Percentiles rank a stretch among this genome's conserved stretches.
Conservation (phyloP, 1,139 yeast genomes). For the Lodderomyces theae region DNA sequence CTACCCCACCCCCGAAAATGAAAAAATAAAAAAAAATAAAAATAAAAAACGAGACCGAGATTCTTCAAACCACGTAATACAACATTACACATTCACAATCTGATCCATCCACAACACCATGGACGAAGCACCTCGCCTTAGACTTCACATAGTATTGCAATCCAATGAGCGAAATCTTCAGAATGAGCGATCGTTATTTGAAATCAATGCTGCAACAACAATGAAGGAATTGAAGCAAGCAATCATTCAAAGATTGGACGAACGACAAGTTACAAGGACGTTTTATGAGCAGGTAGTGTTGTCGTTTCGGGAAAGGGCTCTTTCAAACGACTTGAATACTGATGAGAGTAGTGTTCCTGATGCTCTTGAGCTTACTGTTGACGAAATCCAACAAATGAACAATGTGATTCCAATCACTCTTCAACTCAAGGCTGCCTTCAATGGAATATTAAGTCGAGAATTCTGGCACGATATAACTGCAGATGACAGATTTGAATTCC, state of each 20-base stretch:
- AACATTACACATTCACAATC: too few species aligned
- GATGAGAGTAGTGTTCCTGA: constrained; percentile 15
- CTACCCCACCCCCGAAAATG: too few species aligned
- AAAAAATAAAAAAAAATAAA: too few species aligned
- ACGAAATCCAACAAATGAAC: constrained; percentile 11
- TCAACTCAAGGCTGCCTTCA: constrained; percentile 16
- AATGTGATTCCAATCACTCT: constrained; percentile 14
- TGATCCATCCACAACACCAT: background rate
- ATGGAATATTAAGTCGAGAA: constrained; percentile 28
- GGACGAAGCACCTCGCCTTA: background rate
- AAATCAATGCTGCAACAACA: constrained; percentile 22
- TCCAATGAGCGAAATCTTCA: constrained; percentile 22
- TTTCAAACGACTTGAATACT: constrained; percentile 11
- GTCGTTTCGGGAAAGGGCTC: constrained; percentile 13
- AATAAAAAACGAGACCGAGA: too few species aligned
- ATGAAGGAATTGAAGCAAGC: constrained; percentile 22
- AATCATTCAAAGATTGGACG: constrained; percentile 25
- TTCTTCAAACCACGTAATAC: background rate
- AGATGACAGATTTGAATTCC: constrained; percentile 22
- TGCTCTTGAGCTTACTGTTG: constrained; percentile 16
- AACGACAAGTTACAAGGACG: constrained; percentile 25
- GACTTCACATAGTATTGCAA: constrained; percentile 14
- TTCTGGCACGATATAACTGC: constrained; percentile 30
- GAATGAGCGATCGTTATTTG: constrained; percentile 24
- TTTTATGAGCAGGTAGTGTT: constrained; percentile 29